Evolutionary conservation across 106 monocot species (phyloP).

Genomic region (Narthecium ossifragum): DNA sequence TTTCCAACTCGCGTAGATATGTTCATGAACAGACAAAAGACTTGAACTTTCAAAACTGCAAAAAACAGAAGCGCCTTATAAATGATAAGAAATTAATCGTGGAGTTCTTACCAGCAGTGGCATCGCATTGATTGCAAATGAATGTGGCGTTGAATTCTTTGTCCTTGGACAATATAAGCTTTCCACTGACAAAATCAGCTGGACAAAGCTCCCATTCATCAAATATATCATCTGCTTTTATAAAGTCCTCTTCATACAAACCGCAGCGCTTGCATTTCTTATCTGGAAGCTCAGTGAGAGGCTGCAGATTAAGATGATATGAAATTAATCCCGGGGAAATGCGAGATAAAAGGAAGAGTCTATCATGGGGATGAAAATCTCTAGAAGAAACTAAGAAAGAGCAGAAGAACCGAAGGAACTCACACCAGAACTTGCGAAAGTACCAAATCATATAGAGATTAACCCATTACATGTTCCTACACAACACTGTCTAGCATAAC

Average conservation of each 20-base stretch:
- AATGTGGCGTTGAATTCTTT: constrained; percentile 93
- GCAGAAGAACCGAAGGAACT: not conserved
- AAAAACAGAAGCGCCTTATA: not conserved
- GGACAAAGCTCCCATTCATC: constrained; percentile 97
- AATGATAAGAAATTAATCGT: not conserved
- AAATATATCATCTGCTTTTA: constrained; percentile 58
- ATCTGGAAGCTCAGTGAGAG: constrained; percentile 75
- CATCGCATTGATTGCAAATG: constrained; percentile 46
- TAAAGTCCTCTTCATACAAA: constrained; percentile 54
- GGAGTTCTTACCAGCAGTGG: constrained; percentile 33
- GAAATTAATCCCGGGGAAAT: constrained; percentile 2
- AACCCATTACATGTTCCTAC: not conserved
- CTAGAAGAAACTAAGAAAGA: not conserved
- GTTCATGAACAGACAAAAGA: not conserved
- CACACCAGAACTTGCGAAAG: not conserved
- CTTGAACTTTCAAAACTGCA: not conserved
- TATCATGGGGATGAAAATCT: no score
- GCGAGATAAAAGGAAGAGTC: no score
- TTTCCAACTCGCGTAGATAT: not conserved
- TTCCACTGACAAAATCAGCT: constrained; percentile 64
- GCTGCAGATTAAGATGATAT: constrained; percentile 37
- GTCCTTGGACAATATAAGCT: constrained; percentile 52
- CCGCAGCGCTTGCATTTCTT: constrained; percentile 93
- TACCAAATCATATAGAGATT: not conserved
- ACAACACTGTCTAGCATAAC: not conserved